Base-by-base conservation (phyloP, 169 alveolate genomes). In the Eimeria brunetti region DNA sequence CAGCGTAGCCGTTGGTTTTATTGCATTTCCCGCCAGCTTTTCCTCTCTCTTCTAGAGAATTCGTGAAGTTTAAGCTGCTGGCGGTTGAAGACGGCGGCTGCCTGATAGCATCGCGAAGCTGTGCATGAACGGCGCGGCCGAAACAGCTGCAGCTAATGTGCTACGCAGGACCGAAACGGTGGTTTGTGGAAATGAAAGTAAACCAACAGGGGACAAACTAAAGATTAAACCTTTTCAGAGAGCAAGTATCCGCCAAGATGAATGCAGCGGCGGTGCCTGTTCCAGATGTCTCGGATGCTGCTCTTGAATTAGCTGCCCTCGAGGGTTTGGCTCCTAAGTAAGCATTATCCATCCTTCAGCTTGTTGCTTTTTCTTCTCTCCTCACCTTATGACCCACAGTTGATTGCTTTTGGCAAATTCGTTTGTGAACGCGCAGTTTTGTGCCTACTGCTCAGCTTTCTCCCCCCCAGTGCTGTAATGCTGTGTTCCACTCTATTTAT, bases 221-320 rank as follows among this genome's bases (percentile, higher is more conserved):
- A 44, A 30, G 56, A 49, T 76, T 24, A 24, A 46, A 44, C 86
- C 30, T 22, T 44, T 46, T 36, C 27, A 20, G 16, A 73, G 56
- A 36, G 53, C 49, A 1, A 44, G 44, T 20, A 20, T 46, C 51
- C 46, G 51, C 6, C 86, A 81, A 51, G 62, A 81, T 81, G 89
- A 81, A 81, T 81, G 89, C 89, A 81, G 89, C 89, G 46, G 67
- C 89, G 62, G 71, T 81, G 51, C 89, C 89, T 9, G 89, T 71
- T 38, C 89, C 89, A 53, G 89, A 81, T 81, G 51, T 81, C 51
- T 51, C 89, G 58, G 89, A 51, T 53, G 89, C 89, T 30, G 89
- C 69, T 14, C 89, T 81, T 33, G 89, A 81, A 20, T 51, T 81
- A 49, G 89, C 53, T 51, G 89, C 89, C 4, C 89, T 81, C 9